phyloP scores from a whole-genome alignment of 768 basidiomycete genomes.

The Pisolithus tinctorius region DNA sequence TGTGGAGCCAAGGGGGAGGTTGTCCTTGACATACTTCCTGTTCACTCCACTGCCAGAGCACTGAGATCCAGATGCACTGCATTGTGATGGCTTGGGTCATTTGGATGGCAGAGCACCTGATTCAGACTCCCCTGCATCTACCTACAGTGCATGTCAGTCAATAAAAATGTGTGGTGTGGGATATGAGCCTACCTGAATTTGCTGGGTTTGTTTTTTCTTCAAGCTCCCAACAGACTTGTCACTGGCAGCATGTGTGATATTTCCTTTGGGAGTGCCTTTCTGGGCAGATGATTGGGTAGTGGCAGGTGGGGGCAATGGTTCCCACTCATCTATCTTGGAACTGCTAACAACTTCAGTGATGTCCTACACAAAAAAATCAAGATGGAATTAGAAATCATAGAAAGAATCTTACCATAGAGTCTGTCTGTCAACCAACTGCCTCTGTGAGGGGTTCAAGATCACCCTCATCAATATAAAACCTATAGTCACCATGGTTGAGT shows the following conservation, averaged over 20 bases:
- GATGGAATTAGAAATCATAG: too few species aligned
- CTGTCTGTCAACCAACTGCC: too few species aligned
- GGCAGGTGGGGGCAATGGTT: not conserved
- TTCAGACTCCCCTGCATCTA: not conserved
- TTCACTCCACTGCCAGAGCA: conserved; percentile 1
- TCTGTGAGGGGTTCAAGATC: too few species aligned
- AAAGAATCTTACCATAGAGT: too few species aligned
- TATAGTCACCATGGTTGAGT: too few species aligned
- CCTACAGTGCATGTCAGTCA: not conserved
- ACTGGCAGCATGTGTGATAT: not conserved
- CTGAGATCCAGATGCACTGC: not conserved
- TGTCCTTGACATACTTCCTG: conserved; percentile 5
- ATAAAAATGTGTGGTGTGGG: not conserved
- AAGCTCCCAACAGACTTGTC: too few species aligned
- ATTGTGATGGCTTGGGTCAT: not conserved
- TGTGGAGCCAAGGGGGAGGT: conserved; percentile 3
- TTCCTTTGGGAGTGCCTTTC: not conserved
- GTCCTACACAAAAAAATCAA: not conserved
- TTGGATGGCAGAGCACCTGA: not conserved
- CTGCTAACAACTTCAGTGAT: not conserved
- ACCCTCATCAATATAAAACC: too few species aligned
- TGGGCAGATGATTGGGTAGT: not conserved
- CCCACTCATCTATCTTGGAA: not conserved
- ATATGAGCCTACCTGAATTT: not conserved
- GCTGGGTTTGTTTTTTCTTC: not conserved